A percentile compares a stretch with the other conserved stretches of the same genome.
Conservation (phyloP, 2,329 filamentous ascomycete genomes). For the Trichoderma sp. region DNA sequence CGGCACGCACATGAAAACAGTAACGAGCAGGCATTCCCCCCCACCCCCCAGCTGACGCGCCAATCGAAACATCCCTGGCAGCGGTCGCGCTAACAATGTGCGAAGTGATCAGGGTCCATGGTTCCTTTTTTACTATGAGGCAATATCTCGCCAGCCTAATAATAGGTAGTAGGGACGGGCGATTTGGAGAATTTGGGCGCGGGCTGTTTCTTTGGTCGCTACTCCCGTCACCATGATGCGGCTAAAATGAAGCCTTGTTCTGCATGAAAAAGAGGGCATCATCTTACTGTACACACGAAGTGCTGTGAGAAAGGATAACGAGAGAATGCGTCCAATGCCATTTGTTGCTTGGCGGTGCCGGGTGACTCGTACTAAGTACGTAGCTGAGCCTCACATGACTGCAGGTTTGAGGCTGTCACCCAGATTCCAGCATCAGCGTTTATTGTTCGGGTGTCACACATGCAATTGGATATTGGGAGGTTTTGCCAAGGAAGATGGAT, state of each 20-base stretch:
- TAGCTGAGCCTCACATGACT: constrained; percentile 8
- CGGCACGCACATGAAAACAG: not conserved
- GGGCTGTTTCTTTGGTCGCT: not conserved
- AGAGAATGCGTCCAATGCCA: not conserved
- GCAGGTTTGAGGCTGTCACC: not conserved
- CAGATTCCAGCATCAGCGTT: not conserved
- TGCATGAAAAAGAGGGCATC: not conserved
- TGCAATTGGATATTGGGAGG: not conserved
- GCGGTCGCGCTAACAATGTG: constrained; percentile 4
- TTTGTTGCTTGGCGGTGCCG: constrained; percentile 10
- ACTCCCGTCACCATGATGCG: constrained; percentile 25
- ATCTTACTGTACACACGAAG: not conserved
- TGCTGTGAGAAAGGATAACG: not conserved
- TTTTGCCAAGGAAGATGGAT: constrained; percentile 19
- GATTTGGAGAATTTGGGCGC: not conserved
- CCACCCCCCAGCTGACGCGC: constrained; percentile 20
- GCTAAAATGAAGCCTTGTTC: not conserved
- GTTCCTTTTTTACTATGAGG: constrained; percentile 23
- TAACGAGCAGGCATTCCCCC: not conserved
- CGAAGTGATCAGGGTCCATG: not conserved
- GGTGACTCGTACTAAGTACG: constrained; percentile 9
- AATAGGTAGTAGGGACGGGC: not conserved
- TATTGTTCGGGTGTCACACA: constrained; percentile 5
- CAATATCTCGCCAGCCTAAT: constrained; percentile 13
- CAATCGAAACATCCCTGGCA: constrained; percentile 13